phyloP scores from a whole-genome alignment of 176 grass and related monocot genomes.

The Hsuehochloa calcarea region DNA sequence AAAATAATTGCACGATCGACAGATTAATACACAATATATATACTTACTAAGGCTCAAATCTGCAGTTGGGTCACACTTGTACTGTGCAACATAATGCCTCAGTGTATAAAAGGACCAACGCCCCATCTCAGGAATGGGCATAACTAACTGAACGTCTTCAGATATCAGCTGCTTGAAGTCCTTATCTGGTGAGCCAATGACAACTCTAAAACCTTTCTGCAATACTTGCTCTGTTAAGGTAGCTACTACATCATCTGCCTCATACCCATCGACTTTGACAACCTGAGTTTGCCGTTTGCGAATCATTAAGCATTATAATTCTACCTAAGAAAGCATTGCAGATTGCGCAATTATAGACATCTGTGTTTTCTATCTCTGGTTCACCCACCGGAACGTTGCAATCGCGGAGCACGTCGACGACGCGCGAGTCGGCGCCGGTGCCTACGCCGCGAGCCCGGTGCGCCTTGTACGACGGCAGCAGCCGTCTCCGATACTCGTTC shows the following conservation, averaged over 20 bases:
- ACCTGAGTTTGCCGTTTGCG: slow-evolving; percentile 48
- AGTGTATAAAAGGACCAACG: slow-evolving; percentile 91
- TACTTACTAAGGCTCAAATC: slow-evolving; percentile 98
- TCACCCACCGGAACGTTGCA: slow-evolving; percentile 69
- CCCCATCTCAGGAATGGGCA: slow-evolving; percentile 83
- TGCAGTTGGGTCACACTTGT: slow-evolving; percentile 72
- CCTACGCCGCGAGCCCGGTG: slow-evolving; percentile 44
- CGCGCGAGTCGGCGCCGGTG: slow-evolving; percentile 47
- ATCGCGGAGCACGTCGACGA: slow-evolving; percentile 54
- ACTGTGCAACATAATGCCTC: slow-evolving; percentile 83
- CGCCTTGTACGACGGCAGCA: slow-evolving; percentile 81
- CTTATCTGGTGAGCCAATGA: slow-evolving; percentile 87
- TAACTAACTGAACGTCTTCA: slow-evolving; percentile 80
- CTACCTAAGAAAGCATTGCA: neutral
- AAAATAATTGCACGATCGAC: neutral
- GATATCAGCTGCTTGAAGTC: slow-evolving; percentile 97
- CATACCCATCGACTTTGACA: slow-evolving; percentile 76
- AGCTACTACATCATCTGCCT: slow-evolving; percentile 89
- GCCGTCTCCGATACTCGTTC: slow-evolving; percentile 64
- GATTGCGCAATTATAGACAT: neutral
- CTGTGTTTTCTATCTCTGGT: neutral
- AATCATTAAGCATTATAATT: neutral
- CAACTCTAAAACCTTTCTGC: slow-evolving; percentile 55
- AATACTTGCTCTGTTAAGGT: slow-evolving; percentile 71
- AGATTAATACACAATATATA: neutral